phyloP scores from a whole-genome alignment of 2,329 filamentous ascomycete genomes.

The Venturia oleaginea region DNA sequence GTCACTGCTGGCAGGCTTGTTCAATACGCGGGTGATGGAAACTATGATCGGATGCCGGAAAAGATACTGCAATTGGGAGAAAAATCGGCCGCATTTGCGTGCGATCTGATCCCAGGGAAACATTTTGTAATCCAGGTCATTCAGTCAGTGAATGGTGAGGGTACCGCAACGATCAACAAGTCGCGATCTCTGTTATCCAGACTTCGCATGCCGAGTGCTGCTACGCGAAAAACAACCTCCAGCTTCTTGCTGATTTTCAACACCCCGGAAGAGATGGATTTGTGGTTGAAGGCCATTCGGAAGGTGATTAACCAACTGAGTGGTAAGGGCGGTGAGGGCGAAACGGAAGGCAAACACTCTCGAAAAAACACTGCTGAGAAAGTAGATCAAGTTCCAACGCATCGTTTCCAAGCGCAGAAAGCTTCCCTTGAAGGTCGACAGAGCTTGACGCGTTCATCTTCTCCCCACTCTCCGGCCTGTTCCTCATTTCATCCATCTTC shows the following conservation, averaged over 20 bases:
- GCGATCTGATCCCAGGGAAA: conserved; percentile 67
- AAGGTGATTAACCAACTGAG: conserved; percentile 62
- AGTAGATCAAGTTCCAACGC: conserved; percentile 22
- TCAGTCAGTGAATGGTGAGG: conserved; percentile 53
- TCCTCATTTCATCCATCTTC: background rate
- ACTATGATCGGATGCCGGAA: conserved; percentile 63
- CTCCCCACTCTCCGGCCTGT: background rate
- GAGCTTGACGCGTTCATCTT: background rate
- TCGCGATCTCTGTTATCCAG: conserved; percentile 57
- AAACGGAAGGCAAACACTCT: conserved; percentile 22
- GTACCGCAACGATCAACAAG: conserved; percentile 36
- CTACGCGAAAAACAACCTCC: conserved; percentile 45
- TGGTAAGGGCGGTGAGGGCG: conserved; percentile 30
- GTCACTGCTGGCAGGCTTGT: conserved; percentile 63
- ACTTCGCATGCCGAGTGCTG: conserved; percentile 49
- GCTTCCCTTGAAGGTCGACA: background rate
- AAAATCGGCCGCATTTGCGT: conserved; percentile 70
- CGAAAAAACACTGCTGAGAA: conserved; percentile 17
- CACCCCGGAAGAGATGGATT: conserved; percentile 63
- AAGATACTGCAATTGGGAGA: conserved; percentile 63
- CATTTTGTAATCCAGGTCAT: conserved; percentile 75
- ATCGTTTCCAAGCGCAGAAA: conserved; percentile 28
- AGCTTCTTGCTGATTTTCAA: conserved; percentile 67
- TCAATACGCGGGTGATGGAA: conserved; percentile 63
- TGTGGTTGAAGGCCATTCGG: conserved; percentile 61